Conservation (phyloP, 2,329 filamentous ascomycete genomes). For the Huntiella omanensis region DNA sequence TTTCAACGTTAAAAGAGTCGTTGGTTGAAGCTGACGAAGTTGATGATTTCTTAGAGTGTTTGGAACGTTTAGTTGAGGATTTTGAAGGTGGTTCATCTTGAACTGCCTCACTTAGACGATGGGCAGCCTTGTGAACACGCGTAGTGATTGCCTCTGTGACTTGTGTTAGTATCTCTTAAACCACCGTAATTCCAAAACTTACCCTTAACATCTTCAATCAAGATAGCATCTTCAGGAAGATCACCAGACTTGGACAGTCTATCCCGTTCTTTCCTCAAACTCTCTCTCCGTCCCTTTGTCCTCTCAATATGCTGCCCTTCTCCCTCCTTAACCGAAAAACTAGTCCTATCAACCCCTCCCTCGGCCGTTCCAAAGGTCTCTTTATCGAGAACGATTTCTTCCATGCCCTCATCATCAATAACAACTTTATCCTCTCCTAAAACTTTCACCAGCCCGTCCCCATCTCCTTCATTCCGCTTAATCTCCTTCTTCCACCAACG, state of each 20-base stretch:
- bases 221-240: neutral
- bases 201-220: conserved; percentile 8
- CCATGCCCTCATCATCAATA: conserved; percentile 8
- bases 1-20: neutral
- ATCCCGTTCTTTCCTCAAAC: conserved; percentile 1
- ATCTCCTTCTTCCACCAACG: conserved; percentile 8
- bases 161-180: neutral
- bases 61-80: neutral
- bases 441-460: conserved; percentile 4
- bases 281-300: conserved; percentile 2
- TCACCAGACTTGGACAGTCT: conserved; percentile 3
- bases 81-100: neutral
- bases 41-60: neutral
- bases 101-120: conserved; percentile 3
- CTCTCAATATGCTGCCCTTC: conserved; percentile 6
- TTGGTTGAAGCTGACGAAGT: neutral
- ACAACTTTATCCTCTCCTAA: neutral
- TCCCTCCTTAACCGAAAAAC: conserved; percentile 2
- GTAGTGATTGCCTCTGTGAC: conserved; percentile 5
- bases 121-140: conserved; percentile 1
- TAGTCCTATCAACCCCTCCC: conserved; percentile 4
- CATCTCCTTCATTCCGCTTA: conserved; percentile 1
- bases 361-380: conserved; percentile 9
- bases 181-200: neutral
- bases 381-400: conserved; percentile 5